Base-by-base conservation (phyloP, 2,329 filamentous ascomycete genomes). In the Metarhizium guizhouense region DNA sequence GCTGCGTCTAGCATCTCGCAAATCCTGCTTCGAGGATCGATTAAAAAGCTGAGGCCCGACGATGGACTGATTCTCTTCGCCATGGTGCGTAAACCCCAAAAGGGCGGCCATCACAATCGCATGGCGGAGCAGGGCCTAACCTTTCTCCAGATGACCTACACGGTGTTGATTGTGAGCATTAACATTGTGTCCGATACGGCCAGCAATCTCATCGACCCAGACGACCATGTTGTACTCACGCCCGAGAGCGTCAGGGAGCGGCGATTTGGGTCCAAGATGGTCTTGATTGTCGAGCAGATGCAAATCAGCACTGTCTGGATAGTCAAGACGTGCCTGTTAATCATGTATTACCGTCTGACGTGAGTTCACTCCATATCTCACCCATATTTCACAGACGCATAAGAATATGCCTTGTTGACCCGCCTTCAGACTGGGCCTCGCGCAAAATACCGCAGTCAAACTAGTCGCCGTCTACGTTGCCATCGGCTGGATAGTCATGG, bases 271-370 rank as follows among this genome's bases (percentile, higher is more conserved):
- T 83, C 80, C 51, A 86, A 86, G 72, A 77, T 82, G 70, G 81
- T 85, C 1, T 72, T 85, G 45, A 76, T 83, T 8, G 78, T 81
- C 3, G 83, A 86, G 60, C 74, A 85, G 66, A 76, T 78, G 62
- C 86, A 87, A 71, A 71, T 85, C n/a, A 71, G 82, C 53, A 76
- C 78, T 8, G 78, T 79, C 32, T 84, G 79, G 76, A 67, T 71
- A 0, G 72, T 82, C 59, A 84, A 84, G 64, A 66, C 71, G 8
- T 84, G 80, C 61, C 70, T 84, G 58, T 64, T 84, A 36, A 67
- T 82, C 59, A 75, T 84, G 72, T 84, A 82, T 60, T 70, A 74
- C 60, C 77, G 80, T 43, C 69, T 84, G 56, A 80, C 78, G 70
- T 76, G 53, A 56, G 74, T 70, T 7, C 3, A 20, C 18, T 18